A percentile compares a stretch with the other conserved stretches of the same genome.
phyloP scores from a whole-genome alignment of 1,284 basidiomycete species.

The Leccinum subrobustum region DNA sequence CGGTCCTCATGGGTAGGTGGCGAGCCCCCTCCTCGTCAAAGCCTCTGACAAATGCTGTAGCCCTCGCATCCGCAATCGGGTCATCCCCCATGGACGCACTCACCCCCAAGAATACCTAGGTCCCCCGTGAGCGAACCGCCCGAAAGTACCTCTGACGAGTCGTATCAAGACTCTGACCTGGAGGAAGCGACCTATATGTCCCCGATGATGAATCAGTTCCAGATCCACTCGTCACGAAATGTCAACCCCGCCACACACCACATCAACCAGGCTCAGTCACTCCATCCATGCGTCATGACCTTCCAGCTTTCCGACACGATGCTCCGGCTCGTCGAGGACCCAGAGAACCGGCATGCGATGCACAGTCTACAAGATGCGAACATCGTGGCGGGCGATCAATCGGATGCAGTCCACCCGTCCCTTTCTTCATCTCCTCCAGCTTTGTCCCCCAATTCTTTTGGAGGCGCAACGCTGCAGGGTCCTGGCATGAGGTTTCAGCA shows the following conservation, averaged over 20 bases:
- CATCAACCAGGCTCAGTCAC: conserved; percentile 13
- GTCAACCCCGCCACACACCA: conserved; percentile 8
- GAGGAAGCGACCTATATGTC: conserved; percentile 32
- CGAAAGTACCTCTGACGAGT: conserved; percentile 35
- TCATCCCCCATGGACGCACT: conserved; percentile 18
- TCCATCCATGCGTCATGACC: conserved; percentile 31
- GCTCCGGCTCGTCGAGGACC: conserved; percentile 30
- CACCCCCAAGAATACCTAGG: conserved; percentile 10
- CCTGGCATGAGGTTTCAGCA: conserved; percentile 29
- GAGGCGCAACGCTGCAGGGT: conserved; percentile 23
- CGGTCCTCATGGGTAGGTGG: conserved; percentile 29
- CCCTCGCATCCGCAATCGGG: conserved; percentile 21
- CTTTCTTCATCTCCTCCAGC: conserved; percentile 5
- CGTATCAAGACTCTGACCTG: conserved; percentile 31
- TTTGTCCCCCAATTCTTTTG: conserved; percentile 3
- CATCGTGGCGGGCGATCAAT: conserved; percentile 15
- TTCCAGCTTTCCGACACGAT: conserved; percentile 30
- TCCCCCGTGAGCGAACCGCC: conserved; percentile 35
- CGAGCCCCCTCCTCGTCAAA: neutral
- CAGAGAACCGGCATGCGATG: conserved; percentile 27
- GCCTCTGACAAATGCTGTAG: conserved; percentile 23
- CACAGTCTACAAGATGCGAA: conserved; percentile 18
- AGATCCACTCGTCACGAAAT: conserved; percentile 23
- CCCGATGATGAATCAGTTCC: conserved; percentile 35
- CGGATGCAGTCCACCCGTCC: conserved; percentile 11